phyloP scores from a whole-genome alignment of 208 protist genomes.

The Balamuthia mandrillaris region DNA sequence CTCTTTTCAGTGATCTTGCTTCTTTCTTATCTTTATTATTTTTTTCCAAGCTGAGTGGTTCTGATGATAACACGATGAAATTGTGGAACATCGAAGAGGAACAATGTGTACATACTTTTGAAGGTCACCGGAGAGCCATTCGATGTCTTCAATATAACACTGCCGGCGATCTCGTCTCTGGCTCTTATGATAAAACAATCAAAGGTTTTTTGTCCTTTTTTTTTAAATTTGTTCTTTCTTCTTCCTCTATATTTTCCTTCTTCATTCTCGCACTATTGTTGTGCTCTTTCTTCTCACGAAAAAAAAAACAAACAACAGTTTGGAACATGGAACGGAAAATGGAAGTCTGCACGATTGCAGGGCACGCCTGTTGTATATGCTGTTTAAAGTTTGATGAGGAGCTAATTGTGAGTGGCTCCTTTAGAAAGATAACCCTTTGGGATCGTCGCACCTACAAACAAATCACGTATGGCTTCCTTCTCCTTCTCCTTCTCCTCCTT shows the following conservation, averaged over 20 bases:
- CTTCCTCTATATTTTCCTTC: no score
- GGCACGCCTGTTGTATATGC: neutral
- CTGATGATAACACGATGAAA: slow-evolving; percentile 20
- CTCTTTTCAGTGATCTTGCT: no score
- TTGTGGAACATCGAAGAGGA: neutral
- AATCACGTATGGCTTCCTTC: neutral
- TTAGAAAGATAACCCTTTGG: slow-evolving; percentile 13
- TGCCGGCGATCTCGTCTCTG: neutral
- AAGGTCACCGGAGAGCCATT: neutral
- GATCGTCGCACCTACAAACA: neutral
- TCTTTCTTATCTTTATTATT: neutral
- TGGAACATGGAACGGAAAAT: neutral
- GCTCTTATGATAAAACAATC: slow-evolving; percentile 26
- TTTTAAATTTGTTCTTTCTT: no score
- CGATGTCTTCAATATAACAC: neutral
- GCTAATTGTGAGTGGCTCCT: slow-evolving; percentile 13
- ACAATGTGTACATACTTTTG: neutral
- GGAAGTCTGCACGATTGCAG: neutral
- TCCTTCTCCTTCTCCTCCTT: neutral
- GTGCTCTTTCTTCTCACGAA: no score
- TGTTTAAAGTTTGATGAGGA: slow-evolving; percentile 8
- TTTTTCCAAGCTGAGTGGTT: neutral
- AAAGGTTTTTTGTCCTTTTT: no score
- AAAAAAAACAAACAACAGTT: no score
- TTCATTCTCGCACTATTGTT: no score